phyloP scores from a whole-genome alignment of 2,329 filamentous ascomycete genomes.

The Chaetomiaceae sp. region DNA sequence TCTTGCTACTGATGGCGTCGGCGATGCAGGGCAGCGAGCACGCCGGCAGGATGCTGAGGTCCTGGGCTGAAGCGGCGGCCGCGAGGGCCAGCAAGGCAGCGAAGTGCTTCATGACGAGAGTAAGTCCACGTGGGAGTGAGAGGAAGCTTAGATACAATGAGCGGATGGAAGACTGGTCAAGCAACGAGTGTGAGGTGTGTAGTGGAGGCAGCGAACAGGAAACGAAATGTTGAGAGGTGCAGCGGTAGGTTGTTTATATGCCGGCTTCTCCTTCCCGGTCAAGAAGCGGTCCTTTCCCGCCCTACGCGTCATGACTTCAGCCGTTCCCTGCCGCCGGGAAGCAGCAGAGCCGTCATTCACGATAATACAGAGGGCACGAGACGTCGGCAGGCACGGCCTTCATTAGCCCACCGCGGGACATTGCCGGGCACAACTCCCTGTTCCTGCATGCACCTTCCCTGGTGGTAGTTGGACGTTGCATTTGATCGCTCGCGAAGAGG shows the following conservation, averaged over 20 bases:
- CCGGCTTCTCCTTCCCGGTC: not conserved
- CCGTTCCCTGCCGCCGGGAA: no score
- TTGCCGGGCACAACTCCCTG: no score
- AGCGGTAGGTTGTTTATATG: not conserved
- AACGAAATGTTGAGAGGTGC: not conserved
- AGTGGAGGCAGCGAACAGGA: not conserved
- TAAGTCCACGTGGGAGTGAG: not conserved
- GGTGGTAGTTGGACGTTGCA: conserved; percentile 12
- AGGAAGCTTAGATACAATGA: conserved; percentile 3
- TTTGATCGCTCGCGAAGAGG: conserved; percentile 3
- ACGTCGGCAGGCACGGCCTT: no score
- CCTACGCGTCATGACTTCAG: no score
- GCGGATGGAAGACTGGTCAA: conserved; percentile 3
- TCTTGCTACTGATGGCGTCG: conserved; percentile 14
- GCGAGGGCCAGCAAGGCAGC: conserved; percentile 18
- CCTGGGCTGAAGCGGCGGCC: conserved; percentile 21
- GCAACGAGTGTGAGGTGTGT: no score
- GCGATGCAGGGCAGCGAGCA: conserved; percentile 25
- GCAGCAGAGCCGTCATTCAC: no score
- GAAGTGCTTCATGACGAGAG: conserved; percentile 26
- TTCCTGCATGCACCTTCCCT: no score
- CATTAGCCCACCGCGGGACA: no score
- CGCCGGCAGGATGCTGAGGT: conserved; percentile 21
- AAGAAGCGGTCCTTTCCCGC: no score
- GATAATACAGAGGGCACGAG: no score